phyloP scores from a whole-genome alignment of 495 filamentous ascomycete genomes.

The Neurospora discreta region DNA sequence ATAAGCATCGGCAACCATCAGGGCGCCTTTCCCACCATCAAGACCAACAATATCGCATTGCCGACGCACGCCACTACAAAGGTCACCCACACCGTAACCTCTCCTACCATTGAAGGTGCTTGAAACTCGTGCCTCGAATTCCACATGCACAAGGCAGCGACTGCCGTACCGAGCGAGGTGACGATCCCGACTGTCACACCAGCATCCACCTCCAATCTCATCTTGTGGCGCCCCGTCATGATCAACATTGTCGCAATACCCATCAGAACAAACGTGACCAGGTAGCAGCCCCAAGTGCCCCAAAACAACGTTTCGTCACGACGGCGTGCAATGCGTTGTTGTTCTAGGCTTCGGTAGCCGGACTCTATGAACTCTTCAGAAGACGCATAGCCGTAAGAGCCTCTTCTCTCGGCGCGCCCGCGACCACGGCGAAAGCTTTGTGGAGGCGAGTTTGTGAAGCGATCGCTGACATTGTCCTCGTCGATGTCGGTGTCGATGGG shows the following conservation, averaged over 20 bases:
- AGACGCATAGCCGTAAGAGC: constrained; percentile 18
- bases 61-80: constrained; percentile 38
- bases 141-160: constrained; percentile 40
- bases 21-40: constrained; percentile 30
- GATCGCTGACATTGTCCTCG: constrained; percentile 13
- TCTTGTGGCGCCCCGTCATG: constrained; percentile 40
- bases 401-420: constrained; percentile 12
- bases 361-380: constrained; percentile 22
- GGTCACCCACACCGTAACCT: constrained; percentile 29
- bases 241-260: constrained; percentile 42
- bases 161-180: constrained; percentile 41
- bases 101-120: constrained; percentile 23
- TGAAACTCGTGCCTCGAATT: constrained; percentile 31
- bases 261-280: constrained; percentile 40
- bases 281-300: constrained; percentile 33
- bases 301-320: constrained; percentile 37
- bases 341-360: constrained; percentile 29
- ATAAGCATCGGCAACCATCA: constrained; percentile 8
- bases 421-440: constrained; percentile 12
- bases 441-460: constrained; percentile 7
- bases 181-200: constrained; percentile 50
- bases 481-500: constrained; percentile 20
- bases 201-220: constrained; percentile 45
- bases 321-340: constrained; percentile 28
- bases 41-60: constrained; percentile 39